A percentile compares a stretch with the other conserved stretches of the same genome.
Evolutionary conservation across 257 asterid species (phyloP).

Genomic region (Anisodus tanguticus): DNA sequence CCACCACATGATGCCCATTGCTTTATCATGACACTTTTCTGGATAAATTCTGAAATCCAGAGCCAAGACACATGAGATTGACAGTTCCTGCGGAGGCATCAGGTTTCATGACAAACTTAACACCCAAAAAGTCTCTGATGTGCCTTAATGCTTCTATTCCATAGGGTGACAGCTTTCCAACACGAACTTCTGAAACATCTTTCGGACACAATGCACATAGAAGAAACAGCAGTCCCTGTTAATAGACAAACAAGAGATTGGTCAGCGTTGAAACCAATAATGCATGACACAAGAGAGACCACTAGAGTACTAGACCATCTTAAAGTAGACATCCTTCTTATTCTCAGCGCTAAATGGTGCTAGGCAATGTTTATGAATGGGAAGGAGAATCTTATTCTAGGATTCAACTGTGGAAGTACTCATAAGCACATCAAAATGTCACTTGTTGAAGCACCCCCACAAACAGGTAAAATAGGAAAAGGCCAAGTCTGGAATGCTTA

Average conservation of each 20-base stretch:
- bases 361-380: neutral
- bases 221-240: constrained; percentile 83
- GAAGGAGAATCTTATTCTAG: neutral
- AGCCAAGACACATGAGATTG: constrained; percentile 75
- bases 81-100: constrained; percentile 79
- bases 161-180: constrained; percentile 79
- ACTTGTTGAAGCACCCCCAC: neutral
- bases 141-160: constrained; percentile 75
- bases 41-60: constrained; percentile 81
- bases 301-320: neutral
- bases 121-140: constrained; percentile 71
- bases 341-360: neutral
- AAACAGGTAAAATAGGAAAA: neutral
- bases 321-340: neutral
- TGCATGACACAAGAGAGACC: neutral
- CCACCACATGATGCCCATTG: neutral
- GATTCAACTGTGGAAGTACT: neutral
- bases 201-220: constrained; percentile 83
- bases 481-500: neutral
- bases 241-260: constrained; percentile 11
- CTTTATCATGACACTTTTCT: constrained; percentile 62
- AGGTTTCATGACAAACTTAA: constrained; percentile 69
- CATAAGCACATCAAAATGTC: neutral
- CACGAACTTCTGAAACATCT: constrained; percentile 88
- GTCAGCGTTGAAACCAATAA: too few relatives aligned